Conservation (phyloP, 176 grass and related monocot genomes). For the Zea luxurians region DNA sequence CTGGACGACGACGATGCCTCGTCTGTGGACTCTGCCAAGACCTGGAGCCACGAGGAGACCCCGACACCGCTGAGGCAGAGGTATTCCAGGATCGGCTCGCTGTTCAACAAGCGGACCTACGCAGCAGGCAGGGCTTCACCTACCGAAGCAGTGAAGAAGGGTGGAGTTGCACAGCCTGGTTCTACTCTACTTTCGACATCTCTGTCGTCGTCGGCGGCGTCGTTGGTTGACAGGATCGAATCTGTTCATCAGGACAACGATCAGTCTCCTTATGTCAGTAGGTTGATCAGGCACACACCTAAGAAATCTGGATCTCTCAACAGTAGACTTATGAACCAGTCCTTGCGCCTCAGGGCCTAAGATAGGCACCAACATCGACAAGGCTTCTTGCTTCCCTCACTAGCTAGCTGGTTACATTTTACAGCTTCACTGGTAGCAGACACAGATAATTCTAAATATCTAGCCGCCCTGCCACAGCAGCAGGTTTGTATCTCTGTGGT, state of each 20-base stretch:
- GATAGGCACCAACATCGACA: constrained; percentile 6
- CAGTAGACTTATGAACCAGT: constrained; percentile 66
- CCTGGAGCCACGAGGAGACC: constrained; percentile 55
- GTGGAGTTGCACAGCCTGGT: constrained; percentile 45
- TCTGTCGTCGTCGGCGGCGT: constrained; percentile 40
- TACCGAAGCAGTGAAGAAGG: constrained; percentile 54
- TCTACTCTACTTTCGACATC: constrained; percentile 34
- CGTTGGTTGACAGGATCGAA: constrained; percentile 45
- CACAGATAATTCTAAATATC: background rate
- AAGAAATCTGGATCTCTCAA: constrained; percentile 46
- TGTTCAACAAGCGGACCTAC: constrained; percentile 64
- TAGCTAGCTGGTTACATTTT: background rate
- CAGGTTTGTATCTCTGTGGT: background rate
- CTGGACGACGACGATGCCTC: constrained; percentile 50
- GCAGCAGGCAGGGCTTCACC: constrained; percentile 49
- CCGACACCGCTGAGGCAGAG: constrained; percentile 73
- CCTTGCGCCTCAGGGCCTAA: constrained; percentile 50
- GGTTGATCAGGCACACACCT: constrained; percentile 38
- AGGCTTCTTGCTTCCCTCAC: background rate
- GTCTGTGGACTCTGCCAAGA: constrained; percentile 66
- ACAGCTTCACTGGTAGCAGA: constrained; percentile 9
- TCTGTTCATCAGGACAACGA: constrained; percentile 31
- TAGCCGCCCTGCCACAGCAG: background rate
- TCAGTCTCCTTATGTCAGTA: constrained; percentile 35
- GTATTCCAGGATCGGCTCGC: constrained; percentile 58